Evolutionary conservation across 106 monocot species (phyloP).

Genomic region (Cymbidium sinense): DNA sequence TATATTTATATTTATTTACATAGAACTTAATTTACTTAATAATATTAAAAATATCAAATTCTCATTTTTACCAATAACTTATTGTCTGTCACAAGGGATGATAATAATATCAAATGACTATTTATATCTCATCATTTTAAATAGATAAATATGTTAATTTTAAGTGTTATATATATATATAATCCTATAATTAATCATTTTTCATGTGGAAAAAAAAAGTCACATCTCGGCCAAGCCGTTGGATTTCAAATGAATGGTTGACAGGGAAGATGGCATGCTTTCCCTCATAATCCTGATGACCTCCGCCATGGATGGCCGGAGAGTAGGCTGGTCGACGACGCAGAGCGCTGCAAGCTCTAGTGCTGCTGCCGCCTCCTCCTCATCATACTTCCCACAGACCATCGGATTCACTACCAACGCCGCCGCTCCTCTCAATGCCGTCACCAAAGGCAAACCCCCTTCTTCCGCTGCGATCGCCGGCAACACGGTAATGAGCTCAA

Average conservation of each 20-base stretch:
- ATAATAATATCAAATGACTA: too few species aligned
- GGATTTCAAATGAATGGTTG: neutral
- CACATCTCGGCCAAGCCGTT: neutral
- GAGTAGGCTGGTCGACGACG: neutral
- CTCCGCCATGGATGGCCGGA: conserved; percentile 8
- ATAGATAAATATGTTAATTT: too few species aligned
- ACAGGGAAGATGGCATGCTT: neutral
- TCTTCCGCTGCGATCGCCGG: neutral
- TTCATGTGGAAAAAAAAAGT: neutral
- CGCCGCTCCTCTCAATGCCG: neutral
- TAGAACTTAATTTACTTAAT: too few species aligned
- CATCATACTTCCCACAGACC: neutral
- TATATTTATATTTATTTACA: too few species aligned
- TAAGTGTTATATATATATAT: too few species aligned
- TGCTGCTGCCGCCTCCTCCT: neutral
- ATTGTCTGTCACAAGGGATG: too few species aligned
- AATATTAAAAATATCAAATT: too few species aligned
- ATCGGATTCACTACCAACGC: neutral
- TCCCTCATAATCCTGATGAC: neutral
- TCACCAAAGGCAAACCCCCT: neutral
- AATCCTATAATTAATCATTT: neutral
- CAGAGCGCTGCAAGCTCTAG: neutral
- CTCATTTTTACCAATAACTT: too few species aligned
- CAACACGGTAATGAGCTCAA: conserved; percentile 39
- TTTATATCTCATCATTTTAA: too few species aligned